Percentiles rank a stretch among this genome's conserved stretches.
Conservation (phyloP, 257 asterid species). For the Nicotiana obtusifolia region DNA sequence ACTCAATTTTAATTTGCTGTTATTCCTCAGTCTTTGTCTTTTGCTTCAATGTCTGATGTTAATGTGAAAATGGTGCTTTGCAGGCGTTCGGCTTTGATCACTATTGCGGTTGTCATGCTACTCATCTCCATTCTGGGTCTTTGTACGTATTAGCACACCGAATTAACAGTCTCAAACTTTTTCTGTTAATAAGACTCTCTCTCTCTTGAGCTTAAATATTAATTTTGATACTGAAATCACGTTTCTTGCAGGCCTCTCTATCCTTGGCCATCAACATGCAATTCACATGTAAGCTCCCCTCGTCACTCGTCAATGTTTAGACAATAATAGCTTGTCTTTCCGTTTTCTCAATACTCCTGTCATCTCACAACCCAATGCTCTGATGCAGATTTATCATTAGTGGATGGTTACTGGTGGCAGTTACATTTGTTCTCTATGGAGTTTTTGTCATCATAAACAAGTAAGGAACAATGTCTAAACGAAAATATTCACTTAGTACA, state of each 20-base stretch:
- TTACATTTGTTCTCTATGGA: conserved; percentile 83
- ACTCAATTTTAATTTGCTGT: not conserved
- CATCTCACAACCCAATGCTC: conserved; percentile 11
- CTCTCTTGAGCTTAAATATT: not conserved
- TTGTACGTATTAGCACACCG: conserved; percentile 41
- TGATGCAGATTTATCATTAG: conserved; percentile 74
- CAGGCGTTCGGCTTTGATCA: conserved; percentile 69
- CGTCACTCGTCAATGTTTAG: not conserved
- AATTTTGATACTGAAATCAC: not conserved
- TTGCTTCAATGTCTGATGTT: conserved; percentile 16
- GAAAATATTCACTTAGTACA: not conserved
- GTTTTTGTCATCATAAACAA: conserved; percentile 71
- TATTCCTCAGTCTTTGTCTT: not conserved
- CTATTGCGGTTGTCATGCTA: conserved; percentile 79
- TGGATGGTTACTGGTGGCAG: conserved; percentile 90
- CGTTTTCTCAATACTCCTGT: not conserved
- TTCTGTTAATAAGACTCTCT: not conserved
- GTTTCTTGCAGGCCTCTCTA: conserved; percentile 56
- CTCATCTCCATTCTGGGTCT: conserved; percentile 74
- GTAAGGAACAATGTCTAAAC: conserved; percentile 36
- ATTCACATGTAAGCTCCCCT: conserved; percentile 56
- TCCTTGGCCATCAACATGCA: conserved; percentile 72
- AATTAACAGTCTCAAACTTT: not conserved
- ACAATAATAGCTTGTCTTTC: too few relatives aligned
- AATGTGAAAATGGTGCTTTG: conserved; percentile 10